Evolutionary conservation across 2,329 filamentous ascomycete genomes (phyloP).

Genomic region (Arachnomyces sp.): DNA sequence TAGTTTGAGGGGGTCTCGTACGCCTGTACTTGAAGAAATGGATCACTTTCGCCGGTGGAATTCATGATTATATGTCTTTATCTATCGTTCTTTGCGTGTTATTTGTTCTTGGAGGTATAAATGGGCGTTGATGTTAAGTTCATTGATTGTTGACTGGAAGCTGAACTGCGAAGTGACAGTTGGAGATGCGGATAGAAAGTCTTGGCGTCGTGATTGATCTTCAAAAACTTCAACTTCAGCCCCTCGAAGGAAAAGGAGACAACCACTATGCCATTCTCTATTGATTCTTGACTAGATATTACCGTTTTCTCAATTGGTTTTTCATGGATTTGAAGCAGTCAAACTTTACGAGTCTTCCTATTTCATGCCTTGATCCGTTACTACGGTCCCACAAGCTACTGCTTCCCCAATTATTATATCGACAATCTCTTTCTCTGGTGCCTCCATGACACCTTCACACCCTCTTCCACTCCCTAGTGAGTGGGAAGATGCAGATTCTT

Average conservation of each 20-base stretch:
- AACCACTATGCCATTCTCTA: no score
- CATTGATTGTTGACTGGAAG: not conserved
- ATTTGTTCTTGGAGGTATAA: not conserved
- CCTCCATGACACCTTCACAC: slow-evolving; percentile 40
- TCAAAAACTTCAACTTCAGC: no score
- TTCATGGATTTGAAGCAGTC: slow-evolving; percentile 8
- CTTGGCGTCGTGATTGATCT: no score
- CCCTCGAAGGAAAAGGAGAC: no score
- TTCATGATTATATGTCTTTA: slow-evolving; percentile 19
- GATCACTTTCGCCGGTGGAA: slow-evolving; percentile 26
- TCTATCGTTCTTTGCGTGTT: not conserved
- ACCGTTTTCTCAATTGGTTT: slow-evolving; percentile 6
- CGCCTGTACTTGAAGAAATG: slow-evolving; percentile 44
- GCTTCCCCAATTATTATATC: not conserved
- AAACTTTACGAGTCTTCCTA: slow-evolving; percentile 5
- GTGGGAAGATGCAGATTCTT: slow-evolving; percentile 66
- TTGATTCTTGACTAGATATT: not conserved
- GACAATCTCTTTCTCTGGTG: no score
- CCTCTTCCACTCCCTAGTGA: slow-evolving; percentile 62
- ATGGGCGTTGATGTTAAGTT: not conserved
- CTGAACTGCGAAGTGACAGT: no score
- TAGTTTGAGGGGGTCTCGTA: slow-evolving; percentile 17
- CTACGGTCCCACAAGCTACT: slow-evolving; percentile 1
- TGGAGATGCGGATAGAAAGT: no score
- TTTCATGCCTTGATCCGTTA: slow-evolving; percentile 9